These are phyloP conservation scores for Batkoa obscura DNA, from an alignment of 371 early-diverging fungal genomes.

Conservation along the genomic window DNA sequence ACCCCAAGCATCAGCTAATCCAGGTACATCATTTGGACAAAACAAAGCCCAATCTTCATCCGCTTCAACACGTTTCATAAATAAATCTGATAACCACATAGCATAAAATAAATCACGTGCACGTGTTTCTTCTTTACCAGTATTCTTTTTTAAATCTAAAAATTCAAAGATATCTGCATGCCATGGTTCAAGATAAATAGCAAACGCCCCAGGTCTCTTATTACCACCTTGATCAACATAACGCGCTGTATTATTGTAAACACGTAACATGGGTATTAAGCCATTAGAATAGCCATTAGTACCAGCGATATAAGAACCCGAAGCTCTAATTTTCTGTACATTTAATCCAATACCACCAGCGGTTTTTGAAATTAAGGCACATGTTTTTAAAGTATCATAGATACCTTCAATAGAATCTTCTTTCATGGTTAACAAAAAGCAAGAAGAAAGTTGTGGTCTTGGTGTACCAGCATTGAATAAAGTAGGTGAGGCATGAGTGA, in stretches of 20 bases:
- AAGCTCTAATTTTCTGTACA: constrained; percentile 88
- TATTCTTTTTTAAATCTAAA: constrained; percentile 96
- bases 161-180: constrained; percentile 98
- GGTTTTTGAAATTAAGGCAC: constrained; percentile 95
- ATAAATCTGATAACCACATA: constrained; percentile 98
- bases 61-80: constrained; percentile 95
- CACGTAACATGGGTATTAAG: constrained; percentile 95
- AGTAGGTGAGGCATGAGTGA: constrained; percentile 98
- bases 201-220: constrained; percentile 98
- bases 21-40: constrained; percentile 93
- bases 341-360: constrained; percentile 98
- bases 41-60: constrained; percentile 94
- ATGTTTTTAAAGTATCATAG: constrained; percentile 91
- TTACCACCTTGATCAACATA: constrained; percentile 99
- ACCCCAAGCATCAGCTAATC: constrained; percentile 86
- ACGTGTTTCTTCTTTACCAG: constrained; percentile 94
- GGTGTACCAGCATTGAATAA: constrained; percentile 98
- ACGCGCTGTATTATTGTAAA: constrained; percentile 95
- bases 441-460: constrained; percentile 86
- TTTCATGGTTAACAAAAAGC: constrained; percentile 92
- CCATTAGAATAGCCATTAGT: constrained; percentile 98
- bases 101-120: constrained; percentile 97
- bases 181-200: constrained; percentile 99
- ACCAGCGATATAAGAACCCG: constrained; percentile 92
- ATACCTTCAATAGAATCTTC: constrained; percentile 98